phyloP scores from a whole-genome alignment of 352 stramenopile genomes.

The Phytophthora pistaciae region DNA sequence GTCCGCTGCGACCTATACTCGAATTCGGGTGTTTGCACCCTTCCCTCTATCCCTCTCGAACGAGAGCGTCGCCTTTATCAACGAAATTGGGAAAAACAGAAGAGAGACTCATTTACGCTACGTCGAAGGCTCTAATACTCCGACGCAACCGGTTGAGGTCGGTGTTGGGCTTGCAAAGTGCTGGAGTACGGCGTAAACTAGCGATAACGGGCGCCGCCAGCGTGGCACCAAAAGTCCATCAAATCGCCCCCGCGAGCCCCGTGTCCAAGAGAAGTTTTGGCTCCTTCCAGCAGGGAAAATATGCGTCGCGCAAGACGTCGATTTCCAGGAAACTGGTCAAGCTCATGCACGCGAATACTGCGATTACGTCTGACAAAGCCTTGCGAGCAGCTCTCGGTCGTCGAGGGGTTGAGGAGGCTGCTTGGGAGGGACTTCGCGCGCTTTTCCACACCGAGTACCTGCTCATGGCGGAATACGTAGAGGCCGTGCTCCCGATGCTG shows the following conservation, averaged over 20 bases:
- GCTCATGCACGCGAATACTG: neutral
- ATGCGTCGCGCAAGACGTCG: neutral
- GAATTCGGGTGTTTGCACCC: neutral
- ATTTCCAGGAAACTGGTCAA: neutral
- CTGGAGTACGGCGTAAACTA: neutral
- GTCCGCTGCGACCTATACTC: neutral
- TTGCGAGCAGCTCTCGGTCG: neutral
- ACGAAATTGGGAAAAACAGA: neutral
- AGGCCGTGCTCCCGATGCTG: neutral
- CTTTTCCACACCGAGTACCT: neutral
- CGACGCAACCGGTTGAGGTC: neutral
- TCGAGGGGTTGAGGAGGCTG: neutral
- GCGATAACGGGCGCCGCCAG: no score
- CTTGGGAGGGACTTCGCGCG: neutral
- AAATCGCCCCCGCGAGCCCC: neutral
- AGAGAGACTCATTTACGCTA: neutral
- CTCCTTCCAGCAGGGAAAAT: neutral
- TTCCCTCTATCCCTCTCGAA: neutral
- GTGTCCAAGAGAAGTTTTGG: neutral
- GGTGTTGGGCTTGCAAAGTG: neutral
- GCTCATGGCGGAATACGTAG: neutral
- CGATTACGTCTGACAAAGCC: neutral
- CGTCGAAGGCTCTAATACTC: neutral
- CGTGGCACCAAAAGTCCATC: neutral
- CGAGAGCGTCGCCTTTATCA: neutral